These are phyloP conservation scores for Sordariomycetes sp. DNA, from an alignment of 2,329 filamentous ascomycete genomes.

Conservation along the genomic window DNA sequence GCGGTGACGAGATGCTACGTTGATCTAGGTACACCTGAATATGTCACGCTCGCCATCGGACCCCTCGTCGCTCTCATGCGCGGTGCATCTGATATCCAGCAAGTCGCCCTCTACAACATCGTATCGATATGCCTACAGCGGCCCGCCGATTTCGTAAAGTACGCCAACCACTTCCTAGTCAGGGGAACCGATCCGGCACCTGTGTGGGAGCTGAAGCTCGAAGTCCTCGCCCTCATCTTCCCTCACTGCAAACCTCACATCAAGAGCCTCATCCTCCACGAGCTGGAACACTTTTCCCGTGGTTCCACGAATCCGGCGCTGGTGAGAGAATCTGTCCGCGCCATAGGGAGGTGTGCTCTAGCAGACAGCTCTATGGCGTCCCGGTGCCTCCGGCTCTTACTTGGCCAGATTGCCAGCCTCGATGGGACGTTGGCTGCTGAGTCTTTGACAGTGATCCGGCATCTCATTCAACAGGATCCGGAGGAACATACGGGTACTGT, in stretches of 20 bases:
- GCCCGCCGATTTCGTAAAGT: constrained; percentile 75
- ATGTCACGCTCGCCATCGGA: constrained; percentile 66
- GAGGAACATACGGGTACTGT: constrained; percentile 74
- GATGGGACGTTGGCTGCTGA: constrained; percentile 86
- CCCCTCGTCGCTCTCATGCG: constrained; percentile 80
- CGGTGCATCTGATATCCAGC: constrained; percentile 75
- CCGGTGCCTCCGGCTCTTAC: constrained; percentile 70
- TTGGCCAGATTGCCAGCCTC: constrained; percentile 79
- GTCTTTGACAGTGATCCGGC: constrained; percentile 86
- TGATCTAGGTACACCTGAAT: constrained; percentile 69
- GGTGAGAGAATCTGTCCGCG: constrained; percentile 80
- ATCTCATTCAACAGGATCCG: constrained; percentile 88
- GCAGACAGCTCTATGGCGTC: constrained; percentile 59
- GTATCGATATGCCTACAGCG: constrained; percentile 76
- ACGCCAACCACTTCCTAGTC: constrained; percentile 83
- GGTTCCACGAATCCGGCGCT: constrained; percentile 58
- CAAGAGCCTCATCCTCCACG: constrained; percentile 81
- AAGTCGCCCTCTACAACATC: constrained; percentile 87
- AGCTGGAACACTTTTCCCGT: constrained; percentile 86
- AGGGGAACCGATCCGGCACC: constrained; percentile 66
- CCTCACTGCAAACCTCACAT: constrained; percentile 65
- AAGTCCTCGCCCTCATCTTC: constrained; percentile 83
- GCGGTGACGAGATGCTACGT: constrained; percentile 78
- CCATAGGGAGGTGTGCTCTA: constrained; percentile 89
- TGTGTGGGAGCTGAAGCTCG: constrained; percentile 86